Percentiles rank a stretch among this genome's conserved stretches.
These are phyloP conservation scores for Geosiphon pyriformis DNA, from an alignment of 192 early-diverging fungal species.

Conservation along the genomic window DNA sequence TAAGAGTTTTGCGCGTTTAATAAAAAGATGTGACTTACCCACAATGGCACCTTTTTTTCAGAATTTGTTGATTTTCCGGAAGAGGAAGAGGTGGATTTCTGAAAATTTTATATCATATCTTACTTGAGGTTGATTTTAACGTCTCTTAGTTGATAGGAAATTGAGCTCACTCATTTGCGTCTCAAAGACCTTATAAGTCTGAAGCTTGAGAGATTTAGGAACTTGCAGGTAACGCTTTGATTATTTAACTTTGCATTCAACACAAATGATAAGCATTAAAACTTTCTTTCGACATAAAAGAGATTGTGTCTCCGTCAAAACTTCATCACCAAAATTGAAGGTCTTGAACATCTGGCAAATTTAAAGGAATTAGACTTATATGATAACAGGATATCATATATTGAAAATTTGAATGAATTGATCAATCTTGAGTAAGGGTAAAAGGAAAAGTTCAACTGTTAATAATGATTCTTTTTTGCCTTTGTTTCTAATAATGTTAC, in stretches of 20 bases:
- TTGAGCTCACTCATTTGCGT: slow-evolving; percentile 65
- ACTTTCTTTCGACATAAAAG: slow-evolving; percentile 36
- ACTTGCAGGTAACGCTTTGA: slow-evolving; percentile 51
- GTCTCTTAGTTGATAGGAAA: slow-evolving; percentile 48
- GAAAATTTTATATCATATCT: no score
- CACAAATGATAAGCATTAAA: not conserved
- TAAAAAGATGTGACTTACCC: no score
- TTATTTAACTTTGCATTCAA: not conserved
- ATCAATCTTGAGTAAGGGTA: slow-evolving; percentile 58
- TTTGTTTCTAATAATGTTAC: not conserved
- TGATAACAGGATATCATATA: slow-evolving; percentile 83
- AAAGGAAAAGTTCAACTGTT: no score
- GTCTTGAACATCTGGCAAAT: slow-evolving; percentile 44
- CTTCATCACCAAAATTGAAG: slow-evolving; percentile 63
- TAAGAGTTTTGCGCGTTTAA: no score
- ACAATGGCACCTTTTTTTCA: no score
- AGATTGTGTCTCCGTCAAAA: slow-evolving; percentile 80
- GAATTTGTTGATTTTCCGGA: no score
- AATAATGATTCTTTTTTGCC: not conserved
- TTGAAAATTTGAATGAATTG: slow-evolving; percentile 60
- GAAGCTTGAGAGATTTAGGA: slow-evolving; percentile 53
- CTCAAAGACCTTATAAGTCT: slow-evolving; percentile 50
- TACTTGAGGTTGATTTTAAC: no score
- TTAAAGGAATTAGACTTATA: slow-evolving; percentile 90
- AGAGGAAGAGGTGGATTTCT: no score